A percentile compares a stretch with the other conserved stretches of the same genome.
These are phyloP conservation scores for Fusarium sp. DNA, from an alignment of 2,329 filamentous ascomycete genomes.

Conservation along the genomic window DNA sequence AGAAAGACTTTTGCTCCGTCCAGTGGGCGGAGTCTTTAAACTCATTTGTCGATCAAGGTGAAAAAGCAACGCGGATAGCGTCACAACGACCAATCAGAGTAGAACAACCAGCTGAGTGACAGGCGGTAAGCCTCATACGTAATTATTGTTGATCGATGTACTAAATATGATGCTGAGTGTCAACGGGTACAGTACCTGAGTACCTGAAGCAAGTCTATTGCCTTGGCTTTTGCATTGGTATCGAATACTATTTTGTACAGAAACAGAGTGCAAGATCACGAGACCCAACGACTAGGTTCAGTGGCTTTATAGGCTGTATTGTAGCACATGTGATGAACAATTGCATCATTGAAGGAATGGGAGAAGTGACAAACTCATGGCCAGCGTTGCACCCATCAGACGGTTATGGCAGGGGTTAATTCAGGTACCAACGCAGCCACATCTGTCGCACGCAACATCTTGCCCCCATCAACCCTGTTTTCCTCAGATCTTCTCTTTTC, in stretches of 20 bases:
- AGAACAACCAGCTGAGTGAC: neutral
- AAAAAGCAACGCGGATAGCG: neutral
- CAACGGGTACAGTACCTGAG: neutral
- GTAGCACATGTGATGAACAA: neutral
- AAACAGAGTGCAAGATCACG: neutral
- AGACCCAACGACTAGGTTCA: neutral
- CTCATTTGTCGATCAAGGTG: neutral
- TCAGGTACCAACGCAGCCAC: constrained; percentile 8
- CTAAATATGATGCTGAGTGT: neutral
- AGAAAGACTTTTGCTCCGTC: neutral
- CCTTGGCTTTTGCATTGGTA: neutral
- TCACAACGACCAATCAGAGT: neutral
- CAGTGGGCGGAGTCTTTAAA: neutral
- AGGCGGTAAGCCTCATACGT: neutral
- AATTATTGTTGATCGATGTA: neutral
- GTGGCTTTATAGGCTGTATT: neutral
- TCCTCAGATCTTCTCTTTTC: neutral
- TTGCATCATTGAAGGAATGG: constrained; percentile 13
- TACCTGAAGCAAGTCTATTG: neutral
- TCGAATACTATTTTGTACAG: neutral
- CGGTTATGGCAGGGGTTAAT: constrained; percentile 6
- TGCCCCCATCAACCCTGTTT: neutral
- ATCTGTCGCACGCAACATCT: neutral
- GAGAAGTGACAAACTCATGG: neutral
- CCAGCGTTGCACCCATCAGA: neutral